Evolutionary conservation across 768 basidiomycete genomes (phyloP), one percentile per base, ranked within the genome.

Genomic region (Rhizopogon vesiculosus): DNA sequence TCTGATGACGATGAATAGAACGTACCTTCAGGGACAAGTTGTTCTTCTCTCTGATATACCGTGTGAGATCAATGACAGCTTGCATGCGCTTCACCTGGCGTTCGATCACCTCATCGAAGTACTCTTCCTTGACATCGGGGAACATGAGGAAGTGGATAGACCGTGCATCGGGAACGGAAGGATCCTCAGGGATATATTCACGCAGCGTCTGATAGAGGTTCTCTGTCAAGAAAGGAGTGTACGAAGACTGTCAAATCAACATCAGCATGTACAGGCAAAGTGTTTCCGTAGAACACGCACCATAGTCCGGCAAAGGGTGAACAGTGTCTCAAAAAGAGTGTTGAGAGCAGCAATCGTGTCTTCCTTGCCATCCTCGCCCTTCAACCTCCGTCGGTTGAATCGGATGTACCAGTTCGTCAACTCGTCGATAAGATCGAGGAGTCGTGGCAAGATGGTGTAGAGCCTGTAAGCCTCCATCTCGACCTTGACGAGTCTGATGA

Each of bases 331-430:
- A 69, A 98, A 98, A 42, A 99, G 76, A 22, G 97, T 98, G 69
- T 98, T 98, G 66, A 98, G 76, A 16, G 96, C 97, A 18, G 86
- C 74, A 15, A 84, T 67, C 7, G 94, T 94, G 64, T 98, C 96
- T 59, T 93, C 90, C 54, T 80, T 78, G 2, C 96, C 91, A 63
- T 93, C 89, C 69, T 96, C 91, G 44, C 97, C 97, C 79, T 99
- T 99, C 57, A 99, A 76, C 15, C 97, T 83, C 61, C 87, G 88
- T 43, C 97, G 86, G 73, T 99, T 99, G 77, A 98, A 98, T 46
- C 97, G 93, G 67, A 99, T 98, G 73, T 99, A 99, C 94, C 95
- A 98, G 69, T 99, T 99, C 19, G 97, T 99, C 56, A 98, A 79
- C 70, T 98, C 97, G 61, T 96, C 93, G 31, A 99, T 82, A 56